Percentiles rank a stretch among this genome's conserved stretches.
Evolutionary conservation across 2,329 filamentous ascomycete genomes (phyloP).

Genomic region (Colletotrichum simmondsii): DNA sequence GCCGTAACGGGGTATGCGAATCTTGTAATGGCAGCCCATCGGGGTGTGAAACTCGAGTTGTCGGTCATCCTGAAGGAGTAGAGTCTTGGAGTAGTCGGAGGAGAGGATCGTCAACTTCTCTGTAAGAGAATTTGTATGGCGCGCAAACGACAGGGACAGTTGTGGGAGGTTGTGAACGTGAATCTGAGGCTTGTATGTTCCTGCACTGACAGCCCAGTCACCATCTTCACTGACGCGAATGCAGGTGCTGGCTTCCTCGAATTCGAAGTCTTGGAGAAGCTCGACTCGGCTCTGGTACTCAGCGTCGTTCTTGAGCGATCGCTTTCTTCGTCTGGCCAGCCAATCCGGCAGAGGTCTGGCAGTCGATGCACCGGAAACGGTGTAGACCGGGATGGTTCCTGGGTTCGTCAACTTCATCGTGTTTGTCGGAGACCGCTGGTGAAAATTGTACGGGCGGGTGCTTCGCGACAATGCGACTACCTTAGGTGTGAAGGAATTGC

Average conservation of each 20-base stretch:
- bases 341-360: conserved; percentile 92
- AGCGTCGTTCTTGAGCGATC: conserved; percentile 89
- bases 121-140: conserved; percentile 92
- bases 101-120: conserved; percentile 91
- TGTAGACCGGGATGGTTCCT: conserved; percentile 90
- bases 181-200: conserved; percentile 81
- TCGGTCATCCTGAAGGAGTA: conserved; percentile 93
- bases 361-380: conserved; percentile 90
- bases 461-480: conserved; percentile 26
- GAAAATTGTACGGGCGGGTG: conserved; percentile 3
- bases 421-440: conserved; percentile 15
- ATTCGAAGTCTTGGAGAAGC: conserved; percentile 96
- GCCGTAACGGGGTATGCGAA: conserved; percentile 92
- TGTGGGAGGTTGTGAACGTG: conserved; percentile 96
- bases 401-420: conserved; percentile 85
- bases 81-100: conserved; percentile 90
- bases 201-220: conserved; percentile 84
- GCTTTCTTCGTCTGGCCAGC: conserved; percentile 89
- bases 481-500: conserved; percentile 23
- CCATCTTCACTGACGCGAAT: conserved; percentile 93
- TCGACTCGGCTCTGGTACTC: conserved; percentile 96
- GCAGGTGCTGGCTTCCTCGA: conserved; percentile 93
- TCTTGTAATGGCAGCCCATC: conserved; percentile 86
- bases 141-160: conserved; percentile 90
- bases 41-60: conserved; percentile 94